These are phyloP conservation scores for Mycena indigotica DNA, from an alignment of 768 basidiomycete species.

Conservation along the genomic window DNA sequence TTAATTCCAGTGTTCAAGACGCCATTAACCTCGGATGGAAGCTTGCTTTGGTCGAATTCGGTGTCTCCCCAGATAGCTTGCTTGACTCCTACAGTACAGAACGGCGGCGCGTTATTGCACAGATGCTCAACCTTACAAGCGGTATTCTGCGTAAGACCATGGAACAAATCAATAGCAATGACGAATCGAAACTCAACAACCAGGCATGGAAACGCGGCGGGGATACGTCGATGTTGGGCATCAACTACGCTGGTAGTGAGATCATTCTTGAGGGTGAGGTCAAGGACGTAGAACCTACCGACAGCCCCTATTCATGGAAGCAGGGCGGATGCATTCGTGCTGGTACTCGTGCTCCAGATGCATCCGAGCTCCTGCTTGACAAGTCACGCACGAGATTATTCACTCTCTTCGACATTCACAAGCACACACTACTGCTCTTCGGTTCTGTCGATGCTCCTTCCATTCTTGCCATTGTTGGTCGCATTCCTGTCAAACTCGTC, in stretches of 20 bases:
- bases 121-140: conserved; percentile 46
- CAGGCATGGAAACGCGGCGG: conserved; percentile 16
- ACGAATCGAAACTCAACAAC: conserved; percentile 1
- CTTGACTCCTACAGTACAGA: conserved; percentile 44
- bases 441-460: neutral
- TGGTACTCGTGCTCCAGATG: conserved; percentile 39
- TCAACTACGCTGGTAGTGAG: conserved; percentile 47
- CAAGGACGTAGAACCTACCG: conserved; percentile 25
- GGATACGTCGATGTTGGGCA: conserved; percentile 39
- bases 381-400: conserved; percentile 27
- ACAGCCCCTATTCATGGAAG: conserved; percentile 7
- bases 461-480: neutral
- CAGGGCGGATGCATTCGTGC: conserved; percentile 29
- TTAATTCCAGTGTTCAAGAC: conserved; percentile 41
- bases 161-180: neutral
- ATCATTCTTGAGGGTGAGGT: conserved; percentile 30
- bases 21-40: conserved; percentile 49
- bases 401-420: conserved; percentile 25
- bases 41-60: conserved; percentile 41
- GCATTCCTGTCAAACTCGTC: neutral
- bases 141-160: conserved; percentile 28
- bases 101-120: conserved; percentile 46
- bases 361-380: conserved; percentile 26
- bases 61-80: conserved; percentile 34
- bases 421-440: conserved; percentile 37